Base-by-base conservation (phyloP, 306 rosid genomes). In the Cajanus cajan region DNA sequence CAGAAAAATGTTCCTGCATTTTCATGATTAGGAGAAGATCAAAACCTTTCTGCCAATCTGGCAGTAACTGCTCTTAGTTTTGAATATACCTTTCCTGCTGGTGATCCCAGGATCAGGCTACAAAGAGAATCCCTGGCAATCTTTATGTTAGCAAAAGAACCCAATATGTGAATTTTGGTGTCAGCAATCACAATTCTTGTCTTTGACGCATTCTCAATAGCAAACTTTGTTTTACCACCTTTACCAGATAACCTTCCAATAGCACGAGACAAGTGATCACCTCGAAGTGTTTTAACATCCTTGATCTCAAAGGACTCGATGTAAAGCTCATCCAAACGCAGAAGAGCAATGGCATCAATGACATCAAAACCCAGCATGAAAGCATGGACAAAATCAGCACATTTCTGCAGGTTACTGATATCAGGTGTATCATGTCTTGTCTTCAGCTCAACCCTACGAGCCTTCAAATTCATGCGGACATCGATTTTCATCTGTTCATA, bases 371-470 rank as follows among this genome's bases (percentile, higher is more conserved):
- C 98, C 65, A 93, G 44, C 96, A 89, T 93, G 84, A 91, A 93
- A 41, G 97, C 98, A 88, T 93, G 98, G 12, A 91, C 97, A 81
- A 93, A 93, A 87, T 93, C 98, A 25, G 97, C 93, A 71, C 90
- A 91, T 72, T 93, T 93, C 57, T 93, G 94, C 31, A 93, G 82
- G 77, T 93, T 87, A 80, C 94, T 93, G 3, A 93, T 80, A 18
- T 93, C 93, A 0, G 98, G 98, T 37, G 98, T 93, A 82, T 93
- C 94, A 8, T 15, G 41, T 82, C 93, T 86, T n/a, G 98, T 93
- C 80, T 89, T 91, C 66, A 93, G 59, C 78, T 93, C 96, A 55
- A 93, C 97, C 79, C 88, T 93, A 2, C 94, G 93, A n/a, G 90
- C 96, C 87, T 91, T 93, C 65, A 89, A 83, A 73, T 93, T 91